phyloP scores from a whole-genome alignment of 2,329 filamentous ascomycete species.

The Chaetothyriales sp. region DNA sequence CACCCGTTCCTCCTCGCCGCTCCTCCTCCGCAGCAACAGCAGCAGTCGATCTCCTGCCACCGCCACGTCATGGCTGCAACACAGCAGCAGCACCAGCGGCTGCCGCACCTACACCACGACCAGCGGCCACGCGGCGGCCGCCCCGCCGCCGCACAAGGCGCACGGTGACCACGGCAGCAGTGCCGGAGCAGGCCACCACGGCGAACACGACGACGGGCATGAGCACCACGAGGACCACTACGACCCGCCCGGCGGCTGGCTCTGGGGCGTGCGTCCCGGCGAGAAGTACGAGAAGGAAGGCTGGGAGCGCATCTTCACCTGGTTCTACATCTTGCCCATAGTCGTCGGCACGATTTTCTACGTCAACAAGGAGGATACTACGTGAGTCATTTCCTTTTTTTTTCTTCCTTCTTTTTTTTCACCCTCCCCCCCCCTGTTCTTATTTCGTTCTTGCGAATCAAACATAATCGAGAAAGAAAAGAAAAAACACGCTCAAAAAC shows the following conservation, averaged over 20 bases:
- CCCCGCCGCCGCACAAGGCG: too few species aligned
- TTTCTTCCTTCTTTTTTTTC: not conserved
- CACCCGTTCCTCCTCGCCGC: not conserved
- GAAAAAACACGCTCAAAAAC: not conserved
- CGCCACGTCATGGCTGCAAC: too few species aligned
- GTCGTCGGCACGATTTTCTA: constrained; percentile 62
- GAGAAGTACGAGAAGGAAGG: constrained; percentile 94
- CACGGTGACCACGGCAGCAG: too few species aligned
- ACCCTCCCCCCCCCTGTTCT: not conserved
- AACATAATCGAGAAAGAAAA: not conserved
- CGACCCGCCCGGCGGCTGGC: constrained; percentile 79
- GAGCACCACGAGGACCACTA: constrained; percentile 42
- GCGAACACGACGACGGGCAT: too few species aligned
- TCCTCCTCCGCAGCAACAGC: not conserved
- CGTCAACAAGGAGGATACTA: constrained; percentile 96
- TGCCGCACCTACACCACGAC: too few species aligned
- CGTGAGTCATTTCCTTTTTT: constrained; percentile 49
- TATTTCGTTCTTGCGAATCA: not conserved
- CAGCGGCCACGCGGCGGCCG: too few species aligned
- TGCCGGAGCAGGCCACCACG: too few species aligned
- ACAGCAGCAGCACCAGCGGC: too few species aligned
- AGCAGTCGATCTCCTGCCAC: too few species aligned
- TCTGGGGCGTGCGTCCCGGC: constrained; percentile 85
- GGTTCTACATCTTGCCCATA: constrained; percentile 56
- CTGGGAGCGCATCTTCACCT: constrained; percentile 49